Percentiles rank a stretch among this genome's conserved stretches.
phyloP scores from a whole-genome alignment of 768 basidiomycete genomes.

The Tremella yokohamensis region DNA sequence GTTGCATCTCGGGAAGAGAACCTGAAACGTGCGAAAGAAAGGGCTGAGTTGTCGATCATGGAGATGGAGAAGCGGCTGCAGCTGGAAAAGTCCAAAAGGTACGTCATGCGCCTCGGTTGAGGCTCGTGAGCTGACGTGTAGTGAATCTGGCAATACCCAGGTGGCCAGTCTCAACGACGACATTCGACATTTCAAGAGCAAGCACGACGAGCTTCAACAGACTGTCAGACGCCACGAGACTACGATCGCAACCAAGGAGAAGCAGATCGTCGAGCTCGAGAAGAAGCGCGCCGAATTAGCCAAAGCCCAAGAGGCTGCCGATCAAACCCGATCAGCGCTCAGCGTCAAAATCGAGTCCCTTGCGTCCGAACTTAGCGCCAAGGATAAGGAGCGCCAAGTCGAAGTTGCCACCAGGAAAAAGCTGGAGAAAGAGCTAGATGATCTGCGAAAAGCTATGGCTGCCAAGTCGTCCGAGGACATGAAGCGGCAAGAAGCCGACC shows the following conservation, averaged over 20 bases:
- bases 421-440: conserved; percentile 78
- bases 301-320: conserved; percentile 24
- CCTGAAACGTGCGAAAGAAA: conserved; percentile 66
- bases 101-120: neutral
- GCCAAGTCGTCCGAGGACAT: conserved; percentile 84
- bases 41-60: conserved; percentile 62
- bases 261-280: conserved; percentile 29
- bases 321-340: conserved; percentile 27
- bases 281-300: conserved; percentile 6
- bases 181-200: conserved; percentile 67
- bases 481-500: conserved; percentile 75
- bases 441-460: conserved; percentile 74
- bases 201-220: conserved; percentile 71
- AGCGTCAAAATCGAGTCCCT: conserved; percentile 42
- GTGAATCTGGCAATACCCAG: conserved; percentile 60
- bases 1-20: conserved; percentile 77
- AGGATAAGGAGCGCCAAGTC: conserved; percentile 51
- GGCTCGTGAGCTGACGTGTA: conserved; percentile 44
- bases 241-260: conserved; percentile 59
- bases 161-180: conserved; percentile 62
- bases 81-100: conserved; percentile 61
- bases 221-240: conserved; percentile 76
- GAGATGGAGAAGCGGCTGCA: conserved; percentile 71
- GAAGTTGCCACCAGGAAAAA: conserved; percentile 52
- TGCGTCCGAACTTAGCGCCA: conserved; percentile 56